These are phyloP conservation scores for Alternaria arbusti DNA, from an alignment of 2,329 filamentous ascomycete species.

Conservation along the genomic window DNA sequence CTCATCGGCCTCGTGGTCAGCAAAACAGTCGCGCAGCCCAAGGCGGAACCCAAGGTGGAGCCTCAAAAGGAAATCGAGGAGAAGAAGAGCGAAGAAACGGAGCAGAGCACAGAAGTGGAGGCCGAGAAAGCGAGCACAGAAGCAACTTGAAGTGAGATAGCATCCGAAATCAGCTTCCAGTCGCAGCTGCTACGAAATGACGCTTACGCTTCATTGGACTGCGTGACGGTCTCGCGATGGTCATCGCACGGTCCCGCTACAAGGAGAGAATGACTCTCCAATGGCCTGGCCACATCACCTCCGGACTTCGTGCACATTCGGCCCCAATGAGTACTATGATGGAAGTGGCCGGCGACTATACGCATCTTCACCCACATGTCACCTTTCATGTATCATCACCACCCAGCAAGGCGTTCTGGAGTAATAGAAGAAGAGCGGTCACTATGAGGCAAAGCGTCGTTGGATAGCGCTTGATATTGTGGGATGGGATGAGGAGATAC, in stretches of 20 bases:
- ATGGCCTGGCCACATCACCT: background rate
- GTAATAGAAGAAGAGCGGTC: background rate
- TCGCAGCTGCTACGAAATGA: background rate
- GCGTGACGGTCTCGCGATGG: too few relatives aligned
- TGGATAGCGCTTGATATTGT: background rate
- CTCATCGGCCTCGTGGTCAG: constrained; percentile 69
- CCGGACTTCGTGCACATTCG: background rate
- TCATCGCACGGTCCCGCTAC: background rate
- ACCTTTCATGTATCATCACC: constrained; percentile 5
- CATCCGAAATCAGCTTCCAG: background rate
- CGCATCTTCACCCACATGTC: background rate
- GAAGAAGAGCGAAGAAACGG: constrained; percentile 6
- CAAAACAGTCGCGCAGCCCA: constrained; percentile 53
- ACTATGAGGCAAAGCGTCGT: background rate
- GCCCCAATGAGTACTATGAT: background rate
- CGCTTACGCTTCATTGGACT: background rate
- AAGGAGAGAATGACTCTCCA: background rate
- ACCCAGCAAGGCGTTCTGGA: constrained; percentile 15
- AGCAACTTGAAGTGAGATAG: background rate
- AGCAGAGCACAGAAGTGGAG: background rate
- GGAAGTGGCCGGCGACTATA: background rate
- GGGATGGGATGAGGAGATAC: background rate
- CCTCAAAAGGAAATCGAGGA: background rate
- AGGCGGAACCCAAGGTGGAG: constrained; percentile 9
- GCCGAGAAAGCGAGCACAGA: background rate